These are phyloP conservation scores for Nicotiana paniculata DNA, from an alignment of 257 asterid species.

Conservation along the genomic window DNA sequence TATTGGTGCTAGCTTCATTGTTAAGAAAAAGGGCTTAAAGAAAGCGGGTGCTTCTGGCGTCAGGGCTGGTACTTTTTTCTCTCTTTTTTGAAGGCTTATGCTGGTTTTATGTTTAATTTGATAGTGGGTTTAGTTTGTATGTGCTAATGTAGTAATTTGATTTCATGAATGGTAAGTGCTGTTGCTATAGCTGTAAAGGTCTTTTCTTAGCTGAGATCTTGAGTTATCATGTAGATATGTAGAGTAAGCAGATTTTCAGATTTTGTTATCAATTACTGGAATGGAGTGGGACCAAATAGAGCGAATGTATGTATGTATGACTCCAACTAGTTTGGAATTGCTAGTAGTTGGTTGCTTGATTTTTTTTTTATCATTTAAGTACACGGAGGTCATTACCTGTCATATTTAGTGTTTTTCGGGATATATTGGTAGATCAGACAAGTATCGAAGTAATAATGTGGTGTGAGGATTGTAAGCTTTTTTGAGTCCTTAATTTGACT, in stretches of 20 bases:
- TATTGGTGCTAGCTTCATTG: conserved; percentile 88
- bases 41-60: conserved; percentile 82
- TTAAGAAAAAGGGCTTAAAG: conserved; percentile 84
- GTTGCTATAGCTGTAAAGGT: not conserved
- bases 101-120: not conserved
- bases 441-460: not conserved
- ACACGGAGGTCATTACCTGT: not conserved
- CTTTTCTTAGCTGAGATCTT: not conserved
- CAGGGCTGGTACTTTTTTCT: conserved; percentile 53
- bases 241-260: not conserved
- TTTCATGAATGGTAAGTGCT: not conserved
- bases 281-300: not conserved
- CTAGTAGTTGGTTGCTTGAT: not conserved
- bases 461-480: not conserved
- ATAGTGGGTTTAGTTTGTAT: not conserved
- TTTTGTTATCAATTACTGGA: not conserved
- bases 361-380: not conserved
- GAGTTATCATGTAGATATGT: not conserved
- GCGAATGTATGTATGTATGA: not conserved
- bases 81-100: not conserved
- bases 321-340: not conserved
- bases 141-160: not conserved
- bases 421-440: not conserved
- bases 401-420: not conserved
- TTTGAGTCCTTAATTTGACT: not conserved